phyloP scores from a whole-genome alignment of 805 yeast species.

The Teunomyces barrocoloradensis region DNA sequence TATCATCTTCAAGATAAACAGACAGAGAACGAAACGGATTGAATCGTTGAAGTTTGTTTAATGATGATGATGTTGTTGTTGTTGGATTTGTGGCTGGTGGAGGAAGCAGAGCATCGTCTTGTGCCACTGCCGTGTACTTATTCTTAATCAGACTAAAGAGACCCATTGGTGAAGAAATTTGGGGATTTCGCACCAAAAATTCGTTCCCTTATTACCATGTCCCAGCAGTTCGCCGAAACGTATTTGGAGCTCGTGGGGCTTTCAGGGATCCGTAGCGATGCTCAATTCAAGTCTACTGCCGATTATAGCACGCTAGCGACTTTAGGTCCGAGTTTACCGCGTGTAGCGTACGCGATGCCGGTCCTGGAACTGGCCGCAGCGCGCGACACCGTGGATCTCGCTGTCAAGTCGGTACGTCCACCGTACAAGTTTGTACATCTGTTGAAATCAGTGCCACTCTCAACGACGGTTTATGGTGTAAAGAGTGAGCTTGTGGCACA shows the following conservation, averaged over 20 bases:
- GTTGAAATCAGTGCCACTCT: conserved; percentile 20
- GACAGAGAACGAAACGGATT: conserved; percentile 40
- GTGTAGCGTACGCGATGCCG: conserved; percentile 37
- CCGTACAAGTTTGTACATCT: conserved; percentile 57
- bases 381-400: conserved; percentile 10
- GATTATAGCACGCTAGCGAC: conserved; percentile 28
- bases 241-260: conserved; percentile 48
- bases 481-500: conserved; percentile 35
- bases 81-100: conserved; percentile 35
- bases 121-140: conserved; percentile 30
- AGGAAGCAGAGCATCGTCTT: conserved; percentile 37
- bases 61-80: not conserved
- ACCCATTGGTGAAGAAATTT: conserved; percentile 18
- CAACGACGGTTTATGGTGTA: conserved; percentile 34
- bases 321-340: conserved; percentile 50
- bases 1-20: conserved; percentile 41
- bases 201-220: not conserved
- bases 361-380: not conserved
- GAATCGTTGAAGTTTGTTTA: conserved; percentile 27
- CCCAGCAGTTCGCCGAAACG: conserved; percentile 45
- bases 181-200: not conserved
- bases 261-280: not conserved
- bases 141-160: conserved; percentile 35
- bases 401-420: conserved; percentile 65
- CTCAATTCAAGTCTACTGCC: conserved; percentile 28